A percentile compares a stretch with the other conserved stretches of the same genome.
These are phyloP conservation scores for Gilbertella persicaria DNA, from an alignment of 371 early-diverging fungal species.

Conservation along the genomic window DNA sequence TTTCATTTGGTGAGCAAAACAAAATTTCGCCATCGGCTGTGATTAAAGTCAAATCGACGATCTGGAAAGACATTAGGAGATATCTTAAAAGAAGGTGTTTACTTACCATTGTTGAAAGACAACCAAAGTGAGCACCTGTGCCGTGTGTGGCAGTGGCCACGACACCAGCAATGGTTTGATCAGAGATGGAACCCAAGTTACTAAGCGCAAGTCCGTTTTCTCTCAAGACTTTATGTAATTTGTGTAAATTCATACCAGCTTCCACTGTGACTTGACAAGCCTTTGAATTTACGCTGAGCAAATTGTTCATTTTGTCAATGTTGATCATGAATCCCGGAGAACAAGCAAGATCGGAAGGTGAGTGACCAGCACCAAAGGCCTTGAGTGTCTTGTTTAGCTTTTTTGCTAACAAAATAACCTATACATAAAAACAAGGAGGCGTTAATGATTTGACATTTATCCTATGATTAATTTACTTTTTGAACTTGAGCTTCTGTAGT, in stretches of 20 bases:
- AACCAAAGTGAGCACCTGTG: slow-evolving; percentile 72
- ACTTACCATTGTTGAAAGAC: slow-evolving; percentile 66
- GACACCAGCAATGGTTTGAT: slow-evolving; percentile 77
- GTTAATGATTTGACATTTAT: not conserved
- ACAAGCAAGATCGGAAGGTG: slow-evolving; percentile 83
- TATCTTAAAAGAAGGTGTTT: not conserved
- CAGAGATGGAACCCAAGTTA: slow-evolving; percentile 83
- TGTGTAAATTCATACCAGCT: slow-evolving; percentile 72
- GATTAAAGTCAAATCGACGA: slow-evolving; percentile 61
- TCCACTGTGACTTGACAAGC: slow-evolving; percentile 62
- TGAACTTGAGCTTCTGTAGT: slow-evolving; percentile 63
- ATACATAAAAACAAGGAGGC: not conserved
- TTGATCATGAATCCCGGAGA: slow-evolving; percentile 70
- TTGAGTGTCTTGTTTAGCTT: slow-evolving; percentile 54
- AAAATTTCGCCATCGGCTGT: slow-evolving; percentile 57
- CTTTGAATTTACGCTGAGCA: slow-evolving; percentile 55
- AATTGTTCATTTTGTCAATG: slow-evolving; percentile 64
- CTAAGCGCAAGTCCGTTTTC: slow-evolving; percentile 69
- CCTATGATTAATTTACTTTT: slow-evolving; percentile 42
- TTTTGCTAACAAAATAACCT: slow-evolving; percentile 58
- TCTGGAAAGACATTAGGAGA: slow-evolving; percentile 23
- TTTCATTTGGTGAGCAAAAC: slow-evolving; percentile 47
- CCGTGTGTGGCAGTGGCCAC: slow-evolving; percentile 86
- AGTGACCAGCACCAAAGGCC: slow-evolving; percentile 80
- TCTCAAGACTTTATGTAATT: slow-evolving; percentile 61